Evolutionary conservation across 1,139 yeast species (phyloP).

Genomic region (Komagataea norvegica): DNA sequence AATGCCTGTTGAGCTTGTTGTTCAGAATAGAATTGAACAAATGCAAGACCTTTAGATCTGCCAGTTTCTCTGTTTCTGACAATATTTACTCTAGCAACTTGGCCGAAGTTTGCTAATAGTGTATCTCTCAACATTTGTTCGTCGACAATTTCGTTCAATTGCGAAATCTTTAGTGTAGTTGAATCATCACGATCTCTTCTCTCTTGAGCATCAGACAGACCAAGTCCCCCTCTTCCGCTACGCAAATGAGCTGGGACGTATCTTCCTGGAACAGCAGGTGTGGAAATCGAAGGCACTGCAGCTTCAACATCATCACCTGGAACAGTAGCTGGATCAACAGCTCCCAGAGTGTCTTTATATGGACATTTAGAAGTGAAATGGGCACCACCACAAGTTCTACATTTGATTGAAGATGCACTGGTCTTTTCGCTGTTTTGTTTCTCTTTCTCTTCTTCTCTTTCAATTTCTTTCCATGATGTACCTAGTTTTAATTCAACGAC

Average conservation of each 20-base stretch:
- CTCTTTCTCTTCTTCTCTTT: slow-evolving; percentile 56
- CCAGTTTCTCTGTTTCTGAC: slow-evolving; percentile 93
- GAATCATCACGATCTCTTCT: slow-evolving; percentile 75
- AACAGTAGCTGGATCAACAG: slow-evolving; percentile 36
- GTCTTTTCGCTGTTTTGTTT: slow-evolving; percentile 47
- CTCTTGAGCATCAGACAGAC: slow-evolving; percentile 38
- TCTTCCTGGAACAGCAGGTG: slow-evolving; percentile 33
- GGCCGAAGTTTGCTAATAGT: slow-evolving; percentile 67
- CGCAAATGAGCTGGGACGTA: slow-evolving; percentile 83
- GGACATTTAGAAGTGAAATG: slow-evolving; percentile 97
- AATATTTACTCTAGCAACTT: slow-evolving; percentile 74
- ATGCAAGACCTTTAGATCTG: slow-evolving; percentile 95
- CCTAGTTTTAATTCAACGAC: slow-evolving; percentile 67
- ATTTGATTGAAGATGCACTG: slow-evolving; percentile 47
- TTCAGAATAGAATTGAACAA: slow-evolving; percentile 74
- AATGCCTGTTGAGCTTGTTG: slow-evolving; percentile 72
- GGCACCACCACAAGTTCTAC: slow-evolving; percentile 92
- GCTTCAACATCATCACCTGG: slow-evolving; percentile 32
- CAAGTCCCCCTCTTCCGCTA: slow-evolving; percentile 49
- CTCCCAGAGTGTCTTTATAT: slow-evolving; percentile 82
- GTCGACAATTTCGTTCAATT: slow-evolving; percentile 79
- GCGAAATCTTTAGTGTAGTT: slow-evolving; percentile 86
- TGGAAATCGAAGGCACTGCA: slow-evolving; percentile 26
- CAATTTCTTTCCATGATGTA: slow-evolving; percentile 69
- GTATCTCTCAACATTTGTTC: slow-evolving; percentile 77